phyloP scores from a whole-genome alignment of 2,329 filamentous ascomycete species.

The Cordyceps cateniannulata region DNA sequence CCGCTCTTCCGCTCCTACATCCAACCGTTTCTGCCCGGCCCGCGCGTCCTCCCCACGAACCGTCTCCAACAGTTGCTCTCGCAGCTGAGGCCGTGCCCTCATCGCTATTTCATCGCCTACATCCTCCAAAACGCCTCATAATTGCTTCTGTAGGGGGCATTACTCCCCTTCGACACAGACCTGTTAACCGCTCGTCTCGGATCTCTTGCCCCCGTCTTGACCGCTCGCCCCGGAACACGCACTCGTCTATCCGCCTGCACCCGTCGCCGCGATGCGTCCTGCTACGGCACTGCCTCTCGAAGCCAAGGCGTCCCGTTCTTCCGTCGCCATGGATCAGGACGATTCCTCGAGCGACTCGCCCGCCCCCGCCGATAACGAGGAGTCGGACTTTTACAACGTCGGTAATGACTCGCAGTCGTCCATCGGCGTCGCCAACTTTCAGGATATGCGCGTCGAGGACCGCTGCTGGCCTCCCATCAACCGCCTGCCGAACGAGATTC shows the following conservation, averaged over 20 bases:
- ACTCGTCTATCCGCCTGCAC: neutral
- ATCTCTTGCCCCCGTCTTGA: neutral
- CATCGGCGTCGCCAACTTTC: slow-evolving; percentile 70
- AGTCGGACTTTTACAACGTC: slow-evolving; percentile 86
- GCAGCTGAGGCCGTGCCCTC: neutral
- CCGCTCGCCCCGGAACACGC: neutral
- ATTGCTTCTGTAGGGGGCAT: neutral
- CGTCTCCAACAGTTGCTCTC: neutral
- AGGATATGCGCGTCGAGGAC: slow-evolving; percentile 65
- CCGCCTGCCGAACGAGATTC: slow-evolving; percentile 84
- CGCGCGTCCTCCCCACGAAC: neutral
- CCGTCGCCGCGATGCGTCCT: slow-evolving; percentile 14
- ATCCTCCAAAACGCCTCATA: neutral
- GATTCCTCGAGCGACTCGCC: slow-evolving; percentile 68
- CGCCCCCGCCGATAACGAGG: slow-evolving; percentile 71
- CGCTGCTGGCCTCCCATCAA: slow-evolving; percentile 72
- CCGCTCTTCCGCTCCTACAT: neutral
- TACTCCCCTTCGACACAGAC: neutral
- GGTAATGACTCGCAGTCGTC: slow-evolving; percentile 93
- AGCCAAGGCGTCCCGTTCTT: slow-evolving; percentile 17
- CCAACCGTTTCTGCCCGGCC: neutral
- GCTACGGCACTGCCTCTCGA: slow-evolving; percentile 14
- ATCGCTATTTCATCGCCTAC: slow-evolving; percentile 3
- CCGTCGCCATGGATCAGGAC: slow-evolving; percentile 33
- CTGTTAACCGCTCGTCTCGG: neutral